These are phyloP conservation scores for Coniochaeta sp. DNA, from an alignment of 2,329 filamentous ascomycete species.

Conservation along the genomic window DNA sequence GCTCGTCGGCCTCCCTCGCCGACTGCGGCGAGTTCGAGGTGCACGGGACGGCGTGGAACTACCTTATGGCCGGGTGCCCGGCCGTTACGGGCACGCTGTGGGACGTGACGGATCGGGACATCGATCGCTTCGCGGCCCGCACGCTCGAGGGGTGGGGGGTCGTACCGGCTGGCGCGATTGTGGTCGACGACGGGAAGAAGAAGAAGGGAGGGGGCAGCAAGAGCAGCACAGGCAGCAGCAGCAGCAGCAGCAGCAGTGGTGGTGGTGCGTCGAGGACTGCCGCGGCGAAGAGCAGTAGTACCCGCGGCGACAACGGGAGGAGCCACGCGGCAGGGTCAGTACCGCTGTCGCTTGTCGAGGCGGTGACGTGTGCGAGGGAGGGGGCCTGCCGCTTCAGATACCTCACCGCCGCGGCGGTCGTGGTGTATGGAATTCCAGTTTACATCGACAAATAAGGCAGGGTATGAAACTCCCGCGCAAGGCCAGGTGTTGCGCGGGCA, in stretches of 20 bases:
- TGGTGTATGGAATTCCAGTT: conserved; percentile 91
- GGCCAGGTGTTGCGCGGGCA: neutral
- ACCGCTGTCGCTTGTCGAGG: conserved; percentile 62
- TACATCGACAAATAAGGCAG: conserved; percentile 53
- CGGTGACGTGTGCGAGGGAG: conserved; percentile 65
- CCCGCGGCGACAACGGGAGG: neutral
- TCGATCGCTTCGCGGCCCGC: conserved; percentile 80
- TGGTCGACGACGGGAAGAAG: conserved; percentile 24
- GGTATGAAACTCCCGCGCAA: neutral
- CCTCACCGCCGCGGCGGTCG: conserved; percentile 87
- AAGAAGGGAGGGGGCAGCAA: conserved; percentile 20
- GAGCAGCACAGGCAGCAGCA: conserved; percentile 10
- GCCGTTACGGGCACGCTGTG: conserved; percentile 89
- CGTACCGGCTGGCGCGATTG: conserved; percentile 38
- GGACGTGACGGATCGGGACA: conserved; percentile 97
- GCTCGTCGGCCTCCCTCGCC: conserved; percentile 73
- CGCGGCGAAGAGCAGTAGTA: conserved; percentile 14
- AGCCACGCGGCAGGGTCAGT: neutral
- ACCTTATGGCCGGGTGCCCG: conserved; percentile 80
- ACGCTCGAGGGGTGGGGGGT: conserved; percentile 86
- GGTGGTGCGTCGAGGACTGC: conserved; percentile 7
- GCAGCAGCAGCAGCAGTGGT: conserved; percentile 15
- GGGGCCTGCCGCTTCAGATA: conserved; percentile 81
- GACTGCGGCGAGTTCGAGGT: conserved; percentile 84
- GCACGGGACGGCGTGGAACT: conserved; percentile 85